phyloP scores from a whole-genome alignment of 305 asterid genomes.

The Fraxinus baroniana region DNA sequence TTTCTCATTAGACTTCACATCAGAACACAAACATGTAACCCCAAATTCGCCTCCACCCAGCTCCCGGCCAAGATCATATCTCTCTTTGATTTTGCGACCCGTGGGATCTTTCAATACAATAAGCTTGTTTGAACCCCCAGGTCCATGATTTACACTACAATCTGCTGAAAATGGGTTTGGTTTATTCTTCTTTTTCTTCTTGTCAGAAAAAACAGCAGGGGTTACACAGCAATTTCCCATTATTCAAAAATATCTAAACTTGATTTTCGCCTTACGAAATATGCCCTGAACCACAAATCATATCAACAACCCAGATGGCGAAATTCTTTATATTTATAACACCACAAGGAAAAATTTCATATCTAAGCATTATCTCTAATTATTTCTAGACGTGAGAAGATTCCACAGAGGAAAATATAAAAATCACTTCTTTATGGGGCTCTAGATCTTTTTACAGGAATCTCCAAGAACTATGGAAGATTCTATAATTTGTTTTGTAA shows the following conservation, averaged over 20 bases:
- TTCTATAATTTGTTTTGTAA: not conserved
- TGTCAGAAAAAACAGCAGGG: slow-evolving; percentile 23
- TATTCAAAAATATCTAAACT: slow-evolving; percentile 5
- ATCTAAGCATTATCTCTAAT: not conserved
- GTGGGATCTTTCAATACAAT: slow-evolving; percentile 43
- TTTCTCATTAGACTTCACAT: slow-evolving; percentile 32
- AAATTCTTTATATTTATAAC: not conserved
- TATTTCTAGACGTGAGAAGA: not conserved
- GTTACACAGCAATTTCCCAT: slow-evolving; percentile 55
- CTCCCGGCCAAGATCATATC: slow-evolving; percentile 43
- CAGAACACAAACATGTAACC: slow-evolving; percentile 46
- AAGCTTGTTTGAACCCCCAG: slow-evolving; percentile 28
- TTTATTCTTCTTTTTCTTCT: slow-evolving; percentile 36
- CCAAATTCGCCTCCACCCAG: slow-evolving; percentile 55
- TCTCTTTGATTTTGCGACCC: slow-evolving; percentile 32
- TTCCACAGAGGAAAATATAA: not conserved
- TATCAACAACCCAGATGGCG: not conserved
- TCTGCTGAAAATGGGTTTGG: slow-evolving; percentile 41
- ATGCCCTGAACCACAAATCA: slow-evolving; percentile 21
- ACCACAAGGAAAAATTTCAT: not conserved
- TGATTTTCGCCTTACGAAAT: not conserved
- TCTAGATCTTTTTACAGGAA: not conserved
- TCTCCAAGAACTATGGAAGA: slow-evolving; percentile 22
- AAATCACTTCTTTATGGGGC: not conserved
- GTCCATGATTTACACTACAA: slow-evolving; percentile 19